Percentiles rank a stretch among this genome's conserved stretches.
Evolutionary conservation across 495 filamentous ascomycete genomes (phyloP).

Genomic region (Hypoxylon subgilvum): DNA sequence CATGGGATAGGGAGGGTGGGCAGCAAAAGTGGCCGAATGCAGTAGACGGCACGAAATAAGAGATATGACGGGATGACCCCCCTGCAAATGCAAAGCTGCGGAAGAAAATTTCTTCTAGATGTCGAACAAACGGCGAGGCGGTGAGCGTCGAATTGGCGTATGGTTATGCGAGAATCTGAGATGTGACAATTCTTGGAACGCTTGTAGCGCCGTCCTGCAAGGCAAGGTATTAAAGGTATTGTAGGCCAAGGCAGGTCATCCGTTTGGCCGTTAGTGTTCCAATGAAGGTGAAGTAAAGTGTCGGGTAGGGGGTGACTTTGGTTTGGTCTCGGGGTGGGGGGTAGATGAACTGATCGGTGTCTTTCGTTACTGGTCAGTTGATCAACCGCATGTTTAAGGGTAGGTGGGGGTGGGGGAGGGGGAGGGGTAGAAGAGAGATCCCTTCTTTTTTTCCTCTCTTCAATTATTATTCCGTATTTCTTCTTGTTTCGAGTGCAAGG

Average conservation of each 20-base stretch:
- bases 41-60: not conserved
- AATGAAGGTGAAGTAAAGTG: slow-evolving; percentile 7
- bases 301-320: slow-evolving; percentile 29
- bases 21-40: slow-evolving; percentile 9
- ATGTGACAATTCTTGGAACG: slow-evolving; percentile 32
- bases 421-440: slow-evolving; percentile 3
- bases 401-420: slow-evolving; percentile 8
- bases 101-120: slow-evolving; percentile 26
- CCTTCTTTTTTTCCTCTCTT: not conserved
- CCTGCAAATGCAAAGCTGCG: slow-evolving; percentile 27
- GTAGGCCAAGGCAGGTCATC: slow-evolving; percentile 36
- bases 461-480: not conserved
- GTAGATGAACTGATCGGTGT: slow-evolving; percentile 32
- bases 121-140: slow-evolving; percentile 26
- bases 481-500: no score
- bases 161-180: slow-evolving; percentile 18
- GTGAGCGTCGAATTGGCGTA: slow-evolving; percentile 37
- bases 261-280: slow-evolving; percentile 34
- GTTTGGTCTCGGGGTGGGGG: no score
- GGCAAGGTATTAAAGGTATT: no score
- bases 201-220: slow-evolving; percentile 28
- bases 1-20: not conserved
- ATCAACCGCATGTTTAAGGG: slow-evolving; percentile 7
- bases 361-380: slow-evolving; percentile 33
- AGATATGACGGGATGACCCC: slow-evolving; percentile 3